Evolutionary conservation across 495 filamentous ascomycete species (phyloP), one percentile per base, ranked within the genome.

Genomic region (Xylaria nigripes): DNA sequence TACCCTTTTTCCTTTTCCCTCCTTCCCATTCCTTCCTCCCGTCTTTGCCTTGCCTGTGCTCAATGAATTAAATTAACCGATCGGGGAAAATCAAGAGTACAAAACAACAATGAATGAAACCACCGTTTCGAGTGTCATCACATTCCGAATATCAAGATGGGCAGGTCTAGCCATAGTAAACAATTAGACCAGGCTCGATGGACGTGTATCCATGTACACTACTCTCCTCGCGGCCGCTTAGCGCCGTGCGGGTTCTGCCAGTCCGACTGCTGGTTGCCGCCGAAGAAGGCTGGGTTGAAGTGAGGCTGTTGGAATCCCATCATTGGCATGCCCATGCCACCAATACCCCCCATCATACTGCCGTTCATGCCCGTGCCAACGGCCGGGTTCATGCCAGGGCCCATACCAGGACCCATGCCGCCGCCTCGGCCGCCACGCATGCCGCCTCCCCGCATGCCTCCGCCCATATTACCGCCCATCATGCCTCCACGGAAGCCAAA

Each of bases 221-320:
- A 86, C 62, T 86, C 83, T 56, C 82, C 81, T 51, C 87, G 80
- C 54, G 84, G 84, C 51, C 87, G 79, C 68, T 95, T 95, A 8
- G 86, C 81, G 24, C 86, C 86, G 58, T 95, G 89, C 0, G 89
- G 89, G 61, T 95, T 93, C 81, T 87, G 87, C 60, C 65, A 84
- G 27, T 68, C 67, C 22, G 60, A 55, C 50, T 67, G 68, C 55
- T 83, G 80, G 60, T 84, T 81, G 51, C 76, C 75, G 51, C 73
- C 72, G 68, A 92, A 94, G 79, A 92, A 91, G 53, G 78, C 82
- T 47, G 86, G 86, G 65, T 90, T 91, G 71, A 93, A 95, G 53
- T 80, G 81, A 10, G 82, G 82, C 65, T 78, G 79, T 65, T 84
- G 84, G 71, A 90, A 90, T 54, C 79, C 83, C 65, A 75, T 56